Conservation (phyloP, 257 asterid genomes). For the Cynanchum wilfordii region DNA sequence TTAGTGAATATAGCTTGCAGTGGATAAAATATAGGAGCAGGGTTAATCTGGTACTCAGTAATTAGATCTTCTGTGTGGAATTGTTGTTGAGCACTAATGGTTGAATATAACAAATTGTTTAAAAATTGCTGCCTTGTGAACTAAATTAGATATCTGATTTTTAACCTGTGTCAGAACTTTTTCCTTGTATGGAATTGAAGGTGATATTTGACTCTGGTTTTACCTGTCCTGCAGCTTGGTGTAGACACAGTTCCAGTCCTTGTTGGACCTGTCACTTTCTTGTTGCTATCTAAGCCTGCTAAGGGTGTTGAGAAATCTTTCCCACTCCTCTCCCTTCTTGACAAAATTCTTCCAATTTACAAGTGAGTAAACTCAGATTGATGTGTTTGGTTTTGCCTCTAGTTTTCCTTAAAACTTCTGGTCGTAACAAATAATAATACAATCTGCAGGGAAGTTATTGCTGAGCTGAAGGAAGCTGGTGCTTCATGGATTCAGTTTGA, state of each 20-base stretch:
- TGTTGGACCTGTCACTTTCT: conserved; percentile 84
- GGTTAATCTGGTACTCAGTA: neutral
- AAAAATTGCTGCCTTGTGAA: neutral
- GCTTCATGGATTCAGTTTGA: conserved; percentile 94
- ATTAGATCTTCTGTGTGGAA: neutral
- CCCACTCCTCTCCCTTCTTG: conserved; percentile 74
- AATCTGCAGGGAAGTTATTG: conserved; percentile 74
- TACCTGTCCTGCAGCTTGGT: conserved; percentile 58
- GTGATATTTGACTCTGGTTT: conserved; percentile 32
- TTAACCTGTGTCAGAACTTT: neutral
- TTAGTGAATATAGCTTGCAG: neutral
- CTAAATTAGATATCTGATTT: neutral
- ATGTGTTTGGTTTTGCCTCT: conserved; percentile 9
- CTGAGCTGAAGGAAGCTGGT: conserved; percentile 90
- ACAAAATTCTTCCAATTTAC: conserved; percentile 83
- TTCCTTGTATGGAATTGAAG: neutral
- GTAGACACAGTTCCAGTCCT: conserved; percentile 85
- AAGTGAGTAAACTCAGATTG: conserved; percentile 40
- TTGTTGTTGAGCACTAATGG: neutral
- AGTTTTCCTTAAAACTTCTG: neutral
- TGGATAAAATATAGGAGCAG: neutral
- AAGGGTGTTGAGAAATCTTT: conserved; percentile 89
- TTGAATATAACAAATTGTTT: neutral
- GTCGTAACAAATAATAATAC: conserved; percentile 9
- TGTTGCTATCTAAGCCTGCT: conserved; percentile 88